Base-by-base conservation (phyloP, 257 asterid species). In the Solanum clarkiae region DNA sequence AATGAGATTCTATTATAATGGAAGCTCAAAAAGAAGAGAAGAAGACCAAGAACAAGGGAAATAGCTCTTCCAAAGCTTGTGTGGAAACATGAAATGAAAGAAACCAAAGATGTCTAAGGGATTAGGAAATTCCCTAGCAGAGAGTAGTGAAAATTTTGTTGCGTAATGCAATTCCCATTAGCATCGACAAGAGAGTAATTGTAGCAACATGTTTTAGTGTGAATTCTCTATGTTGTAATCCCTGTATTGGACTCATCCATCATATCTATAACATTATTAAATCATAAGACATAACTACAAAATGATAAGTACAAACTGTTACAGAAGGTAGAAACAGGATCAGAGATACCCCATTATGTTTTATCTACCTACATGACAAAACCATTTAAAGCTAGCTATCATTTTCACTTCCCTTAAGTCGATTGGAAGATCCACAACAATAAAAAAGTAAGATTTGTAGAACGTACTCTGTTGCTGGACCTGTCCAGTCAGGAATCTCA, bases 381-480 rank as follows among this genome's bases (percentile, higher is more conserved):
- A 79, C 47, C 65, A 79, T 53, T 79, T 53, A 79, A 51, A 51
- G 82, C 17, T 15, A 77, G 14, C 20, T 44, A 42, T 60, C 62
- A 68, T n/a, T 69, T 69, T 65, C 53, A 49, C 81, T 68, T 51
- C 69, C 56, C 55, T 69, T 10, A 84, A 66, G 70, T 79, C 62
- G 26, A 79, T 29, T 26, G 62, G 82, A 79, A 45, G 86, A 84
- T 54, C 69, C 59, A 84, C 8, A 68, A 54, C 2, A 87, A 85
- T 81, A 32, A 53, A 82, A 68, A 66, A 84, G 71, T 65, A n/a
- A 47, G 42, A 56, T 72, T 72, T 65, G 86, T 54, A 87, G 84
- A 90, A 92, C 98, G 65, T 95, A 96, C 99, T 89, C 89, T 71
- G 91, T 53, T 51, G 82, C 56, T 68, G 98, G 95, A 85, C 93